A percentile compares a stretch with the other conserved stretches of the same genome.
phyloP scores from a whole-genome alignment of 2,329 filamentous ascomycete species.

The Alternaria sp. region DNA sequence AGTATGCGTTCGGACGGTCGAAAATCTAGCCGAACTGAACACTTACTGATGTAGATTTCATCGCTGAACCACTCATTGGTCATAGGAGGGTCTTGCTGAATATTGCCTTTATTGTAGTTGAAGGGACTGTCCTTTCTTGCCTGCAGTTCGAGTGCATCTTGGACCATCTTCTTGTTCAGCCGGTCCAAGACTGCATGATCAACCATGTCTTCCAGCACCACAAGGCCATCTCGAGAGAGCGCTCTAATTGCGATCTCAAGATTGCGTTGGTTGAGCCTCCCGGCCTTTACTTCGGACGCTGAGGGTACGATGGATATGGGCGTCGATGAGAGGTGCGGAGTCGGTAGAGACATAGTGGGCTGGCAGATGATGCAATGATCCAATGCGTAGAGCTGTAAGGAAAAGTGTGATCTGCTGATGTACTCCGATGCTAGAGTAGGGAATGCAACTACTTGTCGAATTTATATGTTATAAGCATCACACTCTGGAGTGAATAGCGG shows the following conservation, averaged over 20 bases:
- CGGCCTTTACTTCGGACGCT: slow-evolving; percentile 51
- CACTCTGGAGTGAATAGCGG: slow-evolving; percentile 6
- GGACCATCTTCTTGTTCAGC: slow-evolving; percentile 67
- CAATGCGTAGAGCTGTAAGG: not conserved
- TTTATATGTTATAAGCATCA: slow-evolving; percentile 10
- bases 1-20: not conserved
- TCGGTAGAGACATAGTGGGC: slow-evolving; percentile 18
- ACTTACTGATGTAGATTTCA: slow-evolving; percentile 63
- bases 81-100: slow-evolving; percentile 68
- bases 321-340: slow-evolving; percentile 26
- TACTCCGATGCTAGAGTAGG: not conserved
- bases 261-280: slow-evolving; percentile 55
- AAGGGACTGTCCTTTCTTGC: slow-evolving; percentile 63
- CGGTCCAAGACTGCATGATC: slow-evolving; percentile 61
- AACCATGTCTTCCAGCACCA: slow-evolving; percentile 45
- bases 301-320: slow-evolving; percentile 54
- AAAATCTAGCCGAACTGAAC: not conserved
- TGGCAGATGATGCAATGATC: not conserved
- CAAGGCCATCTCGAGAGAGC: slow-evolving; percentile 43
- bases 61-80: slow-evolving; percentile 50
- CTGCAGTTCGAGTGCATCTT: slow-evolving; percentile 64
- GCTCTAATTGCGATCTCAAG: slow-evolving; percentile 58
- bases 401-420: not conserved
- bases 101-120: slow-evolving; percentile 70
- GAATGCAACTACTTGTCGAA: not conserved